These are phyloP conservation scores for Chlamydomonas reinhardtii DNA, from an alignment of 163 green algal genomes.

Conservation along the genomic window DNA sequence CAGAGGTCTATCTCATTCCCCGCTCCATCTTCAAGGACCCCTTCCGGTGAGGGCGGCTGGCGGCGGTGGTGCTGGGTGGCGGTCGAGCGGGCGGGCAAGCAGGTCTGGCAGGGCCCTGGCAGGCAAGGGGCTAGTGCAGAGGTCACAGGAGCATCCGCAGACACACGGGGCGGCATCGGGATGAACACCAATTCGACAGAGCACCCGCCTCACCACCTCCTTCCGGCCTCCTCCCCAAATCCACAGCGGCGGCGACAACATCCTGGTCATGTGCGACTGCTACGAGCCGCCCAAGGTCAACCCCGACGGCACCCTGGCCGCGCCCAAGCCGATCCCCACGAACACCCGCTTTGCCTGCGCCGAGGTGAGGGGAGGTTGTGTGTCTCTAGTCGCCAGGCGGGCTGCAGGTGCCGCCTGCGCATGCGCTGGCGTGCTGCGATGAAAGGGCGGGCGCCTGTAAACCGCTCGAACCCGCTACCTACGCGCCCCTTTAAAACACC, in stretches of 20 bases:
- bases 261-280: constrained; percentile 96
- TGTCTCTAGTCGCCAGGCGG: not conserved
- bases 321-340: constrained; percentile 87
- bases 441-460: no score
- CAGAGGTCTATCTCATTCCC: constrained; percentile 93
- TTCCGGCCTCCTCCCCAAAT: constrained; percentile 26
- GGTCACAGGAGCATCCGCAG: no score
- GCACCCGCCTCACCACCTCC: no score
- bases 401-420: not conserved
- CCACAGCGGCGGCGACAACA: constrained; percentile 95
- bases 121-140: no score
- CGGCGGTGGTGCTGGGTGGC: not conserved
- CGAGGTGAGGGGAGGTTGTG: constrained; percentile 49
- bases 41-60: constrained; percentile 18
- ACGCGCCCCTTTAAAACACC: no score
- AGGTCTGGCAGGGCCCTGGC: no score
- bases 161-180: no score
- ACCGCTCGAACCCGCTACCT: no score
- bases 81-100: no score
- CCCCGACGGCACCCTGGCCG: constrained; percentile 76
- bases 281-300: constrained; percentile 90
- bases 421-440: no score
- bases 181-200: no score
- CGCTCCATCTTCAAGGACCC: constrained; percentile 82
- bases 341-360: constrained; percentile 87